Evolutionary conservation across 2,329 filamentous ascomycete species (phyloP).

Genomic region (Trichoderma atroviride): DNA sequence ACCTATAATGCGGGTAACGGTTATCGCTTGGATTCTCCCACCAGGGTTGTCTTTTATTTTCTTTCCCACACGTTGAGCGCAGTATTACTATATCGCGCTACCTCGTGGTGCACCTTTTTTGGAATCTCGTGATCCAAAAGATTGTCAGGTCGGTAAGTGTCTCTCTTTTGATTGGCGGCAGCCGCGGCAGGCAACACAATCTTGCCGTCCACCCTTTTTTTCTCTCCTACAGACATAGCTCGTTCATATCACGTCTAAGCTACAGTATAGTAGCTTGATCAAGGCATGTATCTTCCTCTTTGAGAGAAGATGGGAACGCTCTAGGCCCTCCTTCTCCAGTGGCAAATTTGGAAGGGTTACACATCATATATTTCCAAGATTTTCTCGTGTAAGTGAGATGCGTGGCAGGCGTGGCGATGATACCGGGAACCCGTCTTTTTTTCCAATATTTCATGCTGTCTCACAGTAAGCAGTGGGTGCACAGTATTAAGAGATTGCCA

Average conservation of each 20-base stretch:
- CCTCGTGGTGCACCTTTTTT: slow-evolving; percentile 1
- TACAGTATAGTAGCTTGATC: not conserved
- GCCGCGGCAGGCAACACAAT: not conserved
- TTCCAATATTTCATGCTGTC: not conserved
- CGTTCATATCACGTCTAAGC: not conserved
- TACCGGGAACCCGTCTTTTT: not conserved
- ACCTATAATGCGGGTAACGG: no score
- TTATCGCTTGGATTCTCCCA: not conserved
- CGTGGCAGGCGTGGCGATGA: not conserved
- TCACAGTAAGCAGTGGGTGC: not conserved
- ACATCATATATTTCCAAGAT: not conserved
- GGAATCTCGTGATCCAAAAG: slow-evolving; percentile 13
- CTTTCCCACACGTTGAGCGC: not conserved
- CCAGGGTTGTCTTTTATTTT: not conserved
- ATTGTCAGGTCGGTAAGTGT: slow-evolving; percentile 5
- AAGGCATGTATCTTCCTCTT: not conserved
- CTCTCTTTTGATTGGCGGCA: slow-evolving; percentile 6
- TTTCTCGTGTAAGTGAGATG: not conserved
- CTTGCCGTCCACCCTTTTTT: not conserved
- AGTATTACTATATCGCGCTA: slow-evolving; percentile 10
- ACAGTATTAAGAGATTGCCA: not conserved
- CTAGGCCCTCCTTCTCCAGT: not conserved
- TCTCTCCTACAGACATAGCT: not conserved
- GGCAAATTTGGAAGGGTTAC: not conserved
- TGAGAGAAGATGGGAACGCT: not conserved